Evolutionary conservation across 2,329 filamentous ascomycete genomes (phyloP).

Genomic region (Bipolaris cookei): DNA sequence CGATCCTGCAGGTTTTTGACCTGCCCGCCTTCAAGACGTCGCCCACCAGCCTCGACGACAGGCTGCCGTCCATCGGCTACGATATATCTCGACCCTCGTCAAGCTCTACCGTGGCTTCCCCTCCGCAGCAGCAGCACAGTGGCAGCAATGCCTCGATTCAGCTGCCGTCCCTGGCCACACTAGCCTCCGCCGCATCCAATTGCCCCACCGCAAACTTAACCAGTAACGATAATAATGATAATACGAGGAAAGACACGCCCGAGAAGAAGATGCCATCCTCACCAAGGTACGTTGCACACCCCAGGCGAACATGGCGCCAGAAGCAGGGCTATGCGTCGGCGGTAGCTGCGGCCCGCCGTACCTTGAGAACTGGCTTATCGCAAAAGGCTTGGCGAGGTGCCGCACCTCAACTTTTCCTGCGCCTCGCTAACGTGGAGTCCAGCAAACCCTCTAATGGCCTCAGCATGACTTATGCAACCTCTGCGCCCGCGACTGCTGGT

Average conservation of each 20-base stretch:
- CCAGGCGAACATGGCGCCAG: not conserved
- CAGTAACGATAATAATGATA: conserved; percentile 35
- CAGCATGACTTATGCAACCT: conserved; percentile 67
- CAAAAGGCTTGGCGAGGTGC: conserved; percentile 31
- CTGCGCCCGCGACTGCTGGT: conserved; percentile 69
- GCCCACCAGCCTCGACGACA: conserved; percentile 49
- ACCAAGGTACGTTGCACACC: conserved; percentile 37
- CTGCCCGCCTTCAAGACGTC: conserved; percentile 56
- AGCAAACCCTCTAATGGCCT: conserved; percentile 54
- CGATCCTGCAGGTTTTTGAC: conserved; percentile 57
- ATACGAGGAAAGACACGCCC: conserved; percentile 30
- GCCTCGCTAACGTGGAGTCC: conserved; percentile 33
- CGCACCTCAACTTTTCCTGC: conserved; percentile 43
- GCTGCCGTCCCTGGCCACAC: conserved; percentile 64
- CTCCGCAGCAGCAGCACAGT: conserved; percentile 48
- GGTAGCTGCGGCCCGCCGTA: conserved; percentile 27
- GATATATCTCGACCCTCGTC: conserved; percentile 62
- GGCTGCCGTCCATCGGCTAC: conserved; percentile 56
- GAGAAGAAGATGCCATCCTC: conserved; percentile 38
- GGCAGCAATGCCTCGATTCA: conserved; percentile 52
- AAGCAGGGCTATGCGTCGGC: conserved; percentile 14
- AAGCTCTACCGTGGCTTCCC: conserved; percentile 57
- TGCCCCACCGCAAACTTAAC: conserved; percentile 53
- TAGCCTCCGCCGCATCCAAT: conserved; percentile 64
- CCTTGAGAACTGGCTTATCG: conserved; percentile 37